These are phyloP conservation scores for Fonsecaea nubica DNA, from an alignment of 2,329 filamentous ascomycete genomes.

Conservation along the genomic window DNA sequence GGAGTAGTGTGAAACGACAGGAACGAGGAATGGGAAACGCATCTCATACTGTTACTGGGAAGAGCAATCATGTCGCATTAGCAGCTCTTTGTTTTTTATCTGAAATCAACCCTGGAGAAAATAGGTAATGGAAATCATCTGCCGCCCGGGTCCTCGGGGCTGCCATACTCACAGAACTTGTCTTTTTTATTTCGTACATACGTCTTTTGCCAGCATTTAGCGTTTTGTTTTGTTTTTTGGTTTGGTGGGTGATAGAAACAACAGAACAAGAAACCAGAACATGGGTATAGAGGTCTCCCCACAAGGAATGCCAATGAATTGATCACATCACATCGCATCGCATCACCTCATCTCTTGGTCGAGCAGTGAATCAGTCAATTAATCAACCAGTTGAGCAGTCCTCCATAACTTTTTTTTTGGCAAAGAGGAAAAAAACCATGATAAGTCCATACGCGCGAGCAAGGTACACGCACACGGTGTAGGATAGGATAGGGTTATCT, in stretches of 20 bases:
- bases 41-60: not conserved
- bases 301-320: constrained; percentile 17
- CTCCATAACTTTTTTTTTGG: too few species aligned
- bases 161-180: too few species aligned
- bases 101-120: not conserved
- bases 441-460: too few species aligned
- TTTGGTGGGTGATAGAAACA: too few species aligned
- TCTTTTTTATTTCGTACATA: not conserved
- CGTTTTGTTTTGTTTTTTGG: not conserved
- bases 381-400: too few species aligned
- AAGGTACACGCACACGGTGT: too few species aligned
- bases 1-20: not conserved
- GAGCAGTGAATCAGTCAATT: too few species aligned
- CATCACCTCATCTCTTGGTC: too few species aligned
- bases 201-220: constrained; percentile 14
- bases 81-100: constrained; percentile 1
- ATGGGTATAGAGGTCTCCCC: constrained; percentile 10
- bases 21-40: constrained; percentile 1
- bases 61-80: constrained; percentile 9
- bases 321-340: not conserved
- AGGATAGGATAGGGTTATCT: too few species aligned
- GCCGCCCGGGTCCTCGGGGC: not conserved
- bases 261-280: not conserved
- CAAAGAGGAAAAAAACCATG: too few species aligned
- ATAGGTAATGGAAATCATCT: constrained; percentile 2